phyloP scores from a whole-genome alignment of 345 rosid species.

The Laguncularia racemosa region DNA sequence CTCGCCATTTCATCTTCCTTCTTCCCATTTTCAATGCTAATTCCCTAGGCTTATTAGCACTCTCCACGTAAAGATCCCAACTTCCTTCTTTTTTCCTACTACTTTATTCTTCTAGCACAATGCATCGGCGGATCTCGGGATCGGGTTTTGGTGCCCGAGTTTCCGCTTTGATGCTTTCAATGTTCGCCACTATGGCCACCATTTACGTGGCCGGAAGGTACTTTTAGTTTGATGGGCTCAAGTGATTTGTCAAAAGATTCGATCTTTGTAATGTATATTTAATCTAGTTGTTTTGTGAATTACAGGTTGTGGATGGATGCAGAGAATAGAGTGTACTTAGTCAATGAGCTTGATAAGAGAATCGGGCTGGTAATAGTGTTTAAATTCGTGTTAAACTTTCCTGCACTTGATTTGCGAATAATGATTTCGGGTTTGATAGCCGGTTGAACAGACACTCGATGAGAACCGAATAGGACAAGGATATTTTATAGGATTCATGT shows the following conservation, averaged over 20 bases:
- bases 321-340: conserved; percentile 27
- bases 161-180: conserved; percentile 19
- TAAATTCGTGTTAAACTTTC: background rate
- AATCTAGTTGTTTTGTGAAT: background rate
- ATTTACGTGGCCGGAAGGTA: conserved; percentile 40
- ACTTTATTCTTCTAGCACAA: too few relatives aligned
- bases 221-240: background rate
- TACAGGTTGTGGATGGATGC: conserved; percentile 50
- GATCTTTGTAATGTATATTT: background rate
- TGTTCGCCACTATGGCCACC: conserved; percentile 35
- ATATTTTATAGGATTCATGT: too few relatives aligned
- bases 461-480: background rate
- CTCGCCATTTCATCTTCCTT: too few relatives aligned
- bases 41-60: too few relatives aligned
- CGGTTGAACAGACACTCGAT: background rate
- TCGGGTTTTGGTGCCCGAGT: conserved; percentile 18
- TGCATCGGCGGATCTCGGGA: background rate
- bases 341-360: conserved; percentile 32
- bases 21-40: too few relatives aligned
- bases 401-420: too few relatives aligned
- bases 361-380: conserved; percentile 23
- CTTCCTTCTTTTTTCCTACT: too few relatives aligned
- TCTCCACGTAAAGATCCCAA: too few relatives aligned
- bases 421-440: background rate
- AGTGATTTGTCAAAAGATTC: background rate